A percentile compares a stretch with the other conserved stretches of the same genome.
phyloP scores from a whole-genome alignment of 164 flowering plant genomes.

The Magnolia kwangsiensis region DNA sequence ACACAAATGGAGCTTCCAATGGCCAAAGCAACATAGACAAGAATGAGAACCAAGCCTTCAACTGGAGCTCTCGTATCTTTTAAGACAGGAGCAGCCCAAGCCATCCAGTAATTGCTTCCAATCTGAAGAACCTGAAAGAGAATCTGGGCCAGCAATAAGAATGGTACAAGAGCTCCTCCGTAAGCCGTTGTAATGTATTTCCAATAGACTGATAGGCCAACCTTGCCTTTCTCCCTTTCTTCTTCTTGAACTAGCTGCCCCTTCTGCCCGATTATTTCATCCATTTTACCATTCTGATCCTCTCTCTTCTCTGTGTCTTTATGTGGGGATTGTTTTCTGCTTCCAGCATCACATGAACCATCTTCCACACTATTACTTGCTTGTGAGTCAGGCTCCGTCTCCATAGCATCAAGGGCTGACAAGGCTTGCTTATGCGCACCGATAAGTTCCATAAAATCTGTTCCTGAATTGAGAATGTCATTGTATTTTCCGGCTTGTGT shows the following conservation, averaged over 20 bases:
- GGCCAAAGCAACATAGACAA: slow-evolving; percentile 67
- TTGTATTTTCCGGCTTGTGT: slow-evolving; percentile 54
- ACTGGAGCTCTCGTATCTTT: slow-evolving; percentile 47
- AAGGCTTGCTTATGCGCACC: slow-evolving; percentile 79
- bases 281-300: slow-evolving; percentile 27
- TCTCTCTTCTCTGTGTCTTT: slow-evolving; percentile 14
- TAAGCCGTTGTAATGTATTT: slow-evolving; percentile 66
- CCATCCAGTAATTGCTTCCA: slow-evolving; percentile 97
- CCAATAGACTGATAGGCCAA: slow-evolving; percentile 79
- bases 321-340: background rate
- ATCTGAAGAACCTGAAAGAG: slow-evolving; percentile 49
- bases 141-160: slow-evolving; percentile 53
- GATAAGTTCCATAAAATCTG: slow-evolving; percentile 86
- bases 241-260: slow-evolving; percentile 88
- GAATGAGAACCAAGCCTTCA: slow-evolving; percentile 32
- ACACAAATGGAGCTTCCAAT: slow-evolving; percentile 63
- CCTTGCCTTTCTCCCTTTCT: slow-evolving; percentile 89
- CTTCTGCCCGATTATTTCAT: slow-evolving; percentile 36
- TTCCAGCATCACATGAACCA: slow-evolving; percentile 1
- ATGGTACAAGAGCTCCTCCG: slow-evolving; percentile 74
- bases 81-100: slow-evolving; percentile 81
- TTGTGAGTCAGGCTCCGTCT: slow-evolving; percentile 15
- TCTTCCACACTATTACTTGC: slow-evolving; percentile 11
- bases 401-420: slow-evolving; percentile 37
- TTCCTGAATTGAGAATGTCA: slow-evolving; percentile 54